These are phyloP conservation scores for Emmonsia crescens DNA, from an alignment of 2,329 filamentous ascomycete species.

Conservation along the genomic window DNA sequence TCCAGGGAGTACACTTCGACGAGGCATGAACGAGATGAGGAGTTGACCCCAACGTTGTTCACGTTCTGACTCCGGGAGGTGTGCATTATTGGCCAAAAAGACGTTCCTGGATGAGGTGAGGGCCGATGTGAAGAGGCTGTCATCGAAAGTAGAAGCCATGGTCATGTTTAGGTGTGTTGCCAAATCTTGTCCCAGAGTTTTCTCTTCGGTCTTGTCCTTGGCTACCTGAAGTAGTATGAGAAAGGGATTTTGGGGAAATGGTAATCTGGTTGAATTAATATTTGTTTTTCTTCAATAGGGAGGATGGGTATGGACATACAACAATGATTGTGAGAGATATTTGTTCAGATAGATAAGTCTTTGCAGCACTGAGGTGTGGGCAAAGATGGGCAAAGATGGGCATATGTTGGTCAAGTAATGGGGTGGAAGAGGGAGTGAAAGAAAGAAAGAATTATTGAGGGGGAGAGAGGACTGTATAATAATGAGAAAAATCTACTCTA, in stretches of 20 bases:
- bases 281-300: background rate
- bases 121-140: constrained; percentile 31
- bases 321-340: background rate
- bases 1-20: constrained; percentile 12
- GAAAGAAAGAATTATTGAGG: constrained; percentile 1
- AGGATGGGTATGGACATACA: background rate
- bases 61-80: constrained; percentile 32
- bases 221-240: background rate
- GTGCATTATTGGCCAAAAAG: constrained; percentile 32
- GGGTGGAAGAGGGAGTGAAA: background rate
- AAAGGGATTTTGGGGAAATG: background rate
- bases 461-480: constrained; percentile 5
- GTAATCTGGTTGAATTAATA: background rate
- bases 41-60: constrained; percentile 32
- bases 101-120: constrained; percentile 32
- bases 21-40: constrained; percentile 29
- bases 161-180: background rate
- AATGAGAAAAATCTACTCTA: background rate
- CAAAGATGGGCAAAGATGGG: background rate
- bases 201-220: background rate
- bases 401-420: too few species aligned
- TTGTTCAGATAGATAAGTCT: background rate
- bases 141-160: constrained; percentile 23
- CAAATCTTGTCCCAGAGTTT: background rate
- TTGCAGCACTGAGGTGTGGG: background rate